Evolutionary conservation across 2,329 filamentous ascomycete genomes (phyloP), one percentile per base, ranked within the genome.

Genomic region (Volutella citrinella): DNA sequence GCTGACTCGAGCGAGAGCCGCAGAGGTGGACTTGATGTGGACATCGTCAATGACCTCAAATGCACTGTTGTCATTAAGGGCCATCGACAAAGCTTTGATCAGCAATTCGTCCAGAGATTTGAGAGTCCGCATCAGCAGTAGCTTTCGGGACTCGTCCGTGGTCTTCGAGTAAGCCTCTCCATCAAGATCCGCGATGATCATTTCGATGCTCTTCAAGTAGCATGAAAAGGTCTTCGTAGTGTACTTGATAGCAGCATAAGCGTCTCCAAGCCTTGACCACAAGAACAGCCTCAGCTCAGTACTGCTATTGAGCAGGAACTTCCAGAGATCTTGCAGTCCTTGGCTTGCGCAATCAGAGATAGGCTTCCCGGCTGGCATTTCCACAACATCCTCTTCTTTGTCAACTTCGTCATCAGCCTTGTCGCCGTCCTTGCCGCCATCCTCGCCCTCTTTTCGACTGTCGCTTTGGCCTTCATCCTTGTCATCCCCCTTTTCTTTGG

Each of bases 261-360:
- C 91, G 45, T 93, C 85, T 22, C 87, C 82, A n/a, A 98, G 74
- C 31, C 88, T 81, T 42, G 85, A 83, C 93, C 93, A 98, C 3
- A 98, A 70, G 45, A 93, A 89, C 2, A 97, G 67, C 21, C 87
- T 81, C 31, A 97, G 67, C 33, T 90, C 87, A 2, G 89, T 84
- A 53, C 84, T 88, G 26, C 88, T 90, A 29, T 78, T 81, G 33
- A 84, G 75, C 5, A 98, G 69, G 45, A 97, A 97, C 36, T 86
- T 87, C 64, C 85, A 84, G 56, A 98, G 80, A 53, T 95, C 88
- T 29, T 78, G 75, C 13, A 89, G 66, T 16, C 78, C 73, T 50
- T 78, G 70, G 24, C 65, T 69, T 28, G 72, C 71, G 24, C 66
- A 72, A 31, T 78, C 69, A 3, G 66, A 64, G 24, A 80, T 71